A percentile compares a stretch with the other conserved stretches of the same genome.
Evolutionary conservation across 257 asterid species (phyloP).

Genomic region (Plantago major): DNA sequence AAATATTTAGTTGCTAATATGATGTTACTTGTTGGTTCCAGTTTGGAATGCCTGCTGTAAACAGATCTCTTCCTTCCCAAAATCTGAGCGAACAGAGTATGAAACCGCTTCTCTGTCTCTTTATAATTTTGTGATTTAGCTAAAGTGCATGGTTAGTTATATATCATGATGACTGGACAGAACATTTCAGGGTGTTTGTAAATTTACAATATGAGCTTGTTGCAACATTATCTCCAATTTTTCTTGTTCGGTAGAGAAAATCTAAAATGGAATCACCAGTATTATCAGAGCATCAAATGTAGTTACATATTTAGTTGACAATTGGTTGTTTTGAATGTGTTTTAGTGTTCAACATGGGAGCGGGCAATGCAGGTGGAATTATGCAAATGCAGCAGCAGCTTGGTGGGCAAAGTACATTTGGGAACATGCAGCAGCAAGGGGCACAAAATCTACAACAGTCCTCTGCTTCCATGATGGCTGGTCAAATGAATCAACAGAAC

Average conservation of each 20-base stretch:
- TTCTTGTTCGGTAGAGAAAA: no score
- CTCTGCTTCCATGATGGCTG: conserved; percentile 36
- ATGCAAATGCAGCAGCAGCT: conserved; percentile 76
- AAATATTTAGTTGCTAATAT: conserved; percentile 4
- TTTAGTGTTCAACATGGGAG: conserved; percentile 85
- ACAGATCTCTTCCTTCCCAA: conserved; percentile 66
- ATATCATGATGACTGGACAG: no score
- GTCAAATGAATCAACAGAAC: conserved; percentile 72
- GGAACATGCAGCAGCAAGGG: conserved; percentile 66
- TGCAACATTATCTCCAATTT: no score
- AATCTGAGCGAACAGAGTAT: conserved; percentile 81
- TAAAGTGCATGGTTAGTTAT: no score
- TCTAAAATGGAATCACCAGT: no score
- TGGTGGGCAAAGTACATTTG: conserved; percentile 54
- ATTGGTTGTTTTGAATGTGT: conserved; percentile 44
- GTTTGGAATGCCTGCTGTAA: conserved; percentile 71
- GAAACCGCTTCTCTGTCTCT: conserved; percentile 11
- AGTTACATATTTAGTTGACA: neutral
- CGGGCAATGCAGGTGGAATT: conserved; percentile 61
- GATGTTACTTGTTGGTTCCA: conserved; percentile 33
- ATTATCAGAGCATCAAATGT: no score
- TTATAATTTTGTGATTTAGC: no score
- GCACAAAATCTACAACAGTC: conserved; percentile 61
- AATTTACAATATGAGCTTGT: no score
- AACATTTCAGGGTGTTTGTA: no score